A percentile compares a stretch with the other conserved stretches of the same genome.
phyloP scores from a whole-genome alignment of 2,329 filamentous ascomycete species.

The Arthrobotrys musiformis region DNA sequence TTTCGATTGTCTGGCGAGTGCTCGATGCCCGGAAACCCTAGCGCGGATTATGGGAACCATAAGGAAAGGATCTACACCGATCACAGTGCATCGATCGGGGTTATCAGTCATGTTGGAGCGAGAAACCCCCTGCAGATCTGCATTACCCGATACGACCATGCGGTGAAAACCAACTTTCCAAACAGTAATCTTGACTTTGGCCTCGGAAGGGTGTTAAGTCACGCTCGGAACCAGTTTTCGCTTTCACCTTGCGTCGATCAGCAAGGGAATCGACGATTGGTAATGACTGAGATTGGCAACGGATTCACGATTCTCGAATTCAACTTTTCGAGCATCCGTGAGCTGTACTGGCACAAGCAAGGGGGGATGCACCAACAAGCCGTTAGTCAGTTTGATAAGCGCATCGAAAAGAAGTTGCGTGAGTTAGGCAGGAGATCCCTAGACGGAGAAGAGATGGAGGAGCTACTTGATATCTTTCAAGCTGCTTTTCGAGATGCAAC shows the following conservation, averaged over 20 bases:
- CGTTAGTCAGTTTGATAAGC: not conserved
- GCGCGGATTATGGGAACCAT: not conserved
- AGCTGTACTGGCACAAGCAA: conserved; percentile 22
- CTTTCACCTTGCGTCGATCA: not conserved
- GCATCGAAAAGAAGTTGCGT: not conserved
- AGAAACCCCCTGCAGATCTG: not conserved
- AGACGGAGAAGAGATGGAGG: conserved; percentile 6
- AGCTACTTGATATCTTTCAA: conserved; percentile 1
- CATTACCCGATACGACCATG: conserved; percentile 23
- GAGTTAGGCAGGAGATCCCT: not conserved
- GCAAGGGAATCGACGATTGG: conserved; percentile 21
- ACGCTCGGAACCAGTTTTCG: conserved; percentile 23
- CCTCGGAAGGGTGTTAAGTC: conserved; percentile 32
- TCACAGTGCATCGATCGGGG: conserved; percentile 32
- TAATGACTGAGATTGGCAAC: conserved; percentile 31
- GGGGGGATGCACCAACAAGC: not conserved
- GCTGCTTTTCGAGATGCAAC: not conserved
- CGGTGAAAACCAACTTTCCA: not conserved
- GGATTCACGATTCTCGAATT: conserved; percentile 47
- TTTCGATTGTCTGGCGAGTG: conserved; percentile 33
- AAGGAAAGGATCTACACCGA: not conserved
- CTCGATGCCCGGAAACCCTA: not conserved
- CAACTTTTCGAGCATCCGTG: conserved; percentile 19
- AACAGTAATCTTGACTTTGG: not conserved
- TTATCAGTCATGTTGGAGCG: not conserved